Evolutionary conservation across 352 stramenopile genomes (phyloP), one percentile per base, ranked within the genome.

Genomic region (Globisporangium cederbergense): DNA sequence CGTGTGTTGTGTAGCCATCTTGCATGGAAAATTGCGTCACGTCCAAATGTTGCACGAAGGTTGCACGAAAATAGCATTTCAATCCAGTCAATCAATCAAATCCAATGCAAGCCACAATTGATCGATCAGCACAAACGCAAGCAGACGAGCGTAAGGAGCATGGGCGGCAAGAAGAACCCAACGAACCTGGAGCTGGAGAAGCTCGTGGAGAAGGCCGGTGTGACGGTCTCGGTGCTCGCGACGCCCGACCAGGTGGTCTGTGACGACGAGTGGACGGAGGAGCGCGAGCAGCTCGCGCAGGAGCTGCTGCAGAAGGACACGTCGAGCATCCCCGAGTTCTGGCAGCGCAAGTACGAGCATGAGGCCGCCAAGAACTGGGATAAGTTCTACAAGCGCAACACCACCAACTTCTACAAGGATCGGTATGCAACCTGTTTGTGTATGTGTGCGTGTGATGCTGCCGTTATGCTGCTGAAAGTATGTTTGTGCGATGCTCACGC

Each of bases 381-480:
- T 72, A 86, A 89, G 64, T 98, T 98, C 74, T 98, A 98, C 76
- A 87, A 94, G 56, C 80, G 89, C 57, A 97, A 98, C 76, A 79
- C 83, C 51, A 97, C 81, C 58, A 97, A 97, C 62, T 98, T 98
- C 73, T 98, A 98, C 79, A 98, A 98, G 73, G 92, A 98, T 81
- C 72, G 91, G 66, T 89, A 49, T 22, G 64, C 10, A 47, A 25
- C 11, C 36, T 42, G 9, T 22, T 1, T 34, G 4, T 13, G 11
- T 46, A 3, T 34, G 11, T 43, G 5, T 53, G n/a, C 9, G 32
- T 36, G 5, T 47, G n/a, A 13, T 25, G 34, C 38, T 42, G 46
- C 20, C 30, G 45, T 14, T 22, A 32, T 58, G 14, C 7, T 36
- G 20, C 55, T 68, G 30, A 54, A 10, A 16, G 8, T 30, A 40